Evolutionary conservation across 2,329 filamentous ascomycete species (phyloP).

Genomic region (Ophiocordyceps robertsii): DNA sequence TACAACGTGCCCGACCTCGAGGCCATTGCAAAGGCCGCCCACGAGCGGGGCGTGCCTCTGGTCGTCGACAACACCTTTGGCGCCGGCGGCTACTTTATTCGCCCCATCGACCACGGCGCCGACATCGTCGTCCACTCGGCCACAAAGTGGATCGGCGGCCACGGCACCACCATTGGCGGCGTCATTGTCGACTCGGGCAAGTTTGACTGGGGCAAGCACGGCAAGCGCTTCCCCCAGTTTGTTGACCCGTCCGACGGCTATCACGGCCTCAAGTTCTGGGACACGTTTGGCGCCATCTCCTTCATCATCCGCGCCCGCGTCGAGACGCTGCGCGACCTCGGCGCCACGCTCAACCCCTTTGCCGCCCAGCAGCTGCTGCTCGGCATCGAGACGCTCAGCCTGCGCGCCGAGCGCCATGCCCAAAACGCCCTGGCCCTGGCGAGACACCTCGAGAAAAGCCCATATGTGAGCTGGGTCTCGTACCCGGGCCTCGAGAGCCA

Average conservation of each 20-base stretch:
- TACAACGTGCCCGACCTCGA: conserved; percentile 91
- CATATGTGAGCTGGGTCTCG: conserved; percentile 82
- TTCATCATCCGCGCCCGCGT: conserved; percentile 80
- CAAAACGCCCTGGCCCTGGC: conserved; percentile 72
- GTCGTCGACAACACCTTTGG: conserved; percentile 90
- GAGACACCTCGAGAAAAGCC: conserved; percentile 68
- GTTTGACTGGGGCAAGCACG: conserved; percentile 86
- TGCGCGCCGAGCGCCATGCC: conserved; percentile 78
- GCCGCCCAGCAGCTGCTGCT: conserved; percentile 84
- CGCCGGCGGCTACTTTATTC: conserved; percentile 76
- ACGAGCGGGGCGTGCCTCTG: conserved; percentile 51
- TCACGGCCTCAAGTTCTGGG: conserved; percentile 89
- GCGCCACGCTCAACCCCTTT: conserved; percentile 74
- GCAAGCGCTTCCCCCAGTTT: conserved; percentile 81
- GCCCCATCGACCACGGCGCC: conserved; percentile 79
- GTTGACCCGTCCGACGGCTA: conserved; percentile 79
- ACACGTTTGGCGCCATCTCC: conserved; percentile 71
- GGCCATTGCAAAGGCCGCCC: conserved; percentile 70
- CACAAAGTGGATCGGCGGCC: conserved; percentile 94
- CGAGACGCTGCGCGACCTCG: conserved; percentile 80
- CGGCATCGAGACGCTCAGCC: conserved; percentile 77
- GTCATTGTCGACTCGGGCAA: conserved; percentile 79
- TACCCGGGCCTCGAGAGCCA: conserved; percentile 84
- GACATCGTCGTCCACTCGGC: conserved; percentile 92
- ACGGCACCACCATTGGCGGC: conserved; percentile 83